Evolutionary conservation across 1,284 basidiomycete genomes (phyloP).

Genomic region (Puccinia coronata): DNA sequence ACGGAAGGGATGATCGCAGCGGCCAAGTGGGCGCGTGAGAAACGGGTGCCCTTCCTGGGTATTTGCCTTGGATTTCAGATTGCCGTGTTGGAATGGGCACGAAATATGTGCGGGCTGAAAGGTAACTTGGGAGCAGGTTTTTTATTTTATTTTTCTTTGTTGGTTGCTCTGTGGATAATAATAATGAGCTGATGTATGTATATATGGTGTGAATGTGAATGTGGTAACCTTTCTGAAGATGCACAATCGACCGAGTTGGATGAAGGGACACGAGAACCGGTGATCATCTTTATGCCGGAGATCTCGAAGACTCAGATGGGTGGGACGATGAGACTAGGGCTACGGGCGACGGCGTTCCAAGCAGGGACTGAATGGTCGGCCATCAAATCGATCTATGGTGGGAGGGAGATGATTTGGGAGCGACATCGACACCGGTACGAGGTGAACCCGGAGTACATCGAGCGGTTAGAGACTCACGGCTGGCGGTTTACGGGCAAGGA

Average conservation of each 20-base stretch:
- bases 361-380: conserved; percentile 63
- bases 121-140: conserved; percentile 61
- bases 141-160: background rate
- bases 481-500: conserved; percentile 88
- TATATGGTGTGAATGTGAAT: background rate
- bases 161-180: background rate
- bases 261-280: conserved; percentile 66
- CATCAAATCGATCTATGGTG: conserved; percentile 81
- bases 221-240: no score
- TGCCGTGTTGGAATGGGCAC: conserved; percentile 91
- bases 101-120: conserved; percentile 75
- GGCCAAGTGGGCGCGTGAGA: conserved; percentile 93
- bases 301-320: conserved; percentile 97
- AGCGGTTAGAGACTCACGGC: conserved; percentile 71
- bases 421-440: conserved; percentile 96
- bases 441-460: conserved; percentile 86
- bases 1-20: conserved; percentile 98
- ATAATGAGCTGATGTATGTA: background rate
- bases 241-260: conserved; percentile 88
- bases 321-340: conserved; percentile 94
- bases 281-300: conserved; percentile 98
- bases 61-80: conserved; percentile 98
- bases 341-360: conserved; percentile 76
- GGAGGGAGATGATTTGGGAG: conserved; percentile 84
- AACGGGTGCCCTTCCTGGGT: conserved; percentile 90